Conservation (phyloP, 176 grass and related monocot genomes). For the Oryza rufipogon region DNA sequence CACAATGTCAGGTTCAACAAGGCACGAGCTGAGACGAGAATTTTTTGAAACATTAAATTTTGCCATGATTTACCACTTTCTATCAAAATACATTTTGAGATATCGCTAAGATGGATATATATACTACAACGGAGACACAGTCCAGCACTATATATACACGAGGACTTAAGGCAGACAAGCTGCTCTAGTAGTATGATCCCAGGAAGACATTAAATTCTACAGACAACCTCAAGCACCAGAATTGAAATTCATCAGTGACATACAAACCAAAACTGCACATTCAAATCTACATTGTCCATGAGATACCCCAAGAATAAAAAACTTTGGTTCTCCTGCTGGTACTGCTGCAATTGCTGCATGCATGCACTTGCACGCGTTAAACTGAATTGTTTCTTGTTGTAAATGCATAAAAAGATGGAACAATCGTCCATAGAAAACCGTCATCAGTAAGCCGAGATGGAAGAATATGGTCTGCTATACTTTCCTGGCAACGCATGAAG, state of each 20-base stretch:
- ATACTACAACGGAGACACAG: too few species aligned
- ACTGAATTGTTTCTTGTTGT: not conserved
- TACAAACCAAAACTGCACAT: not conserved
- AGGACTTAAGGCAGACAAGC: too few species aligned
- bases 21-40: too few species aligned
- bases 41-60: too few species aligned
- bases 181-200: too few species aligned
- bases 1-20: too few species aligned
- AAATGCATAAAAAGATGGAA: not conserved
- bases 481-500: not conserved
- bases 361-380: not conserved
- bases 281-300: conserved; percentile 8
- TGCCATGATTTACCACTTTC: too few species aligned
- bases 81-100: too few species aligned
- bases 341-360: not conserved
- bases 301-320: too few species aligned
- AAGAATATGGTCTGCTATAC: not conserved
- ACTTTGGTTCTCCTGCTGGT: not conserved
- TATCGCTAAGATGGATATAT: too few species aligned
- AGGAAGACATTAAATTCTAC: not conserved
- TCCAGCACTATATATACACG: too few species aligned
- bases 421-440: not conserved
- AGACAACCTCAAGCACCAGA: conserved; percentile 24
- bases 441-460: not conserved
- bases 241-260: not conserved